Percentiles rank a stretch among this genome's conserved stretches.
Conservation (phyloP, 148 eudicot genomes). For the Dysphania ambrosioides region DNA sequence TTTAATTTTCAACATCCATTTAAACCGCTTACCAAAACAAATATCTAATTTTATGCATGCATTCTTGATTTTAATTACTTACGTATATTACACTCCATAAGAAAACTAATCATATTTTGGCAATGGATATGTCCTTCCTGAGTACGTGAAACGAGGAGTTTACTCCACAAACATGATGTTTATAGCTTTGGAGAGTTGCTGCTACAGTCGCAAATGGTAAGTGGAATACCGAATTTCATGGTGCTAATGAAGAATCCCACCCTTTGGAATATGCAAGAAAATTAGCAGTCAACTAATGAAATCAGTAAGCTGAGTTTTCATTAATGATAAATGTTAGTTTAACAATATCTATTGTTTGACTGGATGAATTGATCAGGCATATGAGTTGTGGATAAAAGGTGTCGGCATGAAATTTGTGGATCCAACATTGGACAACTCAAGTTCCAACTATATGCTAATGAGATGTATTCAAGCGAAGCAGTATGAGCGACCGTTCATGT, state of each 20-base stretch:
- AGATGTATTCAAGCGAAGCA: slow-evolving; percentile 39
- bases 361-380: slow-evolving; percentile 32
- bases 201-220: slow-evolving; percentile 41
- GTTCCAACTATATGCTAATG: slow-evolving; percentile 20
- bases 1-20: too few species aligned
- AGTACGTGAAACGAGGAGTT: slow-evolving; percentile 38
- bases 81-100: too few species aligned
- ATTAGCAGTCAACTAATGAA: neutral
- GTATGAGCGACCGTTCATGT: slow-evolving; percentile 45
- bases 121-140: slow-evolving; percentile 43
- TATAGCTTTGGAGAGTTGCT: slow-evolving; percentile 43
- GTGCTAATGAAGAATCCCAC: slow-evolving; percentile 18
- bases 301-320: neutral
- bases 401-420: slow-evolving; percentile 35
- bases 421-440: slow-evolving; percentile 30
- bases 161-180: slow-evolving; percentile 39
- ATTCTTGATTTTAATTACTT: neutral
- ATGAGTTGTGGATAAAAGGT: slow-evolving; percentile 32
- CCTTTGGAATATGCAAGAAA: slow-evolving; percentile 42
- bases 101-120: slow-evolving; percentile 7
- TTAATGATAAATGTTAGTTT: neutral
- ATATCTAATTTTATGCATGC: too few species aligned
- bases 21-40: too few species aligned
- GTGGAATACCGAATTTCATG: slow-evolving; percentile 25
- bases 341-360: neutral